Base-by-base conservation (phyloP, 345 rosid species). In the Eucalyptus camaldulensis region DNA sequence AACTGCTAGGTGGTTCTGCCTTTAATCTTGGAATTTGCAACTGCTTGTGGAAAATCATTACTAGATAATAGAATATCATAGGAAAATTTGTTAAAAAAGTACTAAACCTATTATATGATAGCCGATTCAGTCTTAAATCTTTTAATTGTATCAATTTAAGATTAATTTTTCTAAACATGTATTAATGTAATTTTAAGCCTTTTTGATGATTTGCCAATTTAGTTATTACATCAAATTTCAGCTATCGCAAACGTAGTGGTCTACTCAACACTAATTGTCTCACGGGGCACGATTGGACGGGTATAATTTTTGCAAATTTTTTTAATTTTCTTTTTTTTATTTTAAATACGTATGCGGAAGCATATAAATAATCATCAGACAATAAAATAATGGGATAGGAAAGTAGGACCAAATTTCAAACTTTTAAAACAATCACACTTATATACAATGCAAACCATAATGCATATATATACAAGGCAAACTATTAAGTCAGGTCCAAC, bases 271-370 rank as follows among this genome's bases (percentile, higher is more conserved):
- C 31, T 6, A 27, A 13, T 13, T 6, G 14, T 62, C 33, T 27
- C n/a, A 3, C 29, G 8, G 7, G n/a, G 16, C 33, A 29, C 8
- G 0, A 12, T 27, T 62, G 33, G 15, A 62, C 0, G 0, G 15
- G 16, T 13, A 62, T 29, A 27, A 62, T 29, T 12, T 56, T 56
- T 4, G 2, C 16, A 62, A n/a, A n/a, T n/a, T n/a, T n/a, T n/a
- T n/a, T n/a, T n/a, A n/a, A n/a, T n/a, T n/a, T n/a, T n/a, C n/a
- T n/a, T n/a, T n/a, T n/a, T n/a, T n/a, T n/a, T n/a, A n/a, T n/a
- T n/a, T n/a, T n/a, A n/a, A n/a, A n/a, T n/a, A n/a, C n/a, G n/a
- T n/a, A n/a, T n/a, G n/a, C n/a, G n/a, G n/a, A n/a, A n/a, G n/a
- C n/a, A n/a, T n/a, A n/a, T n/a, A n/a, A n/a, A n/a, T n/a, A n/a